These are phyloP conservation scores for Telfairia occidentalis DNA, from an alignment of 331 rosid species.

Conservation along the genomic window DNA sequence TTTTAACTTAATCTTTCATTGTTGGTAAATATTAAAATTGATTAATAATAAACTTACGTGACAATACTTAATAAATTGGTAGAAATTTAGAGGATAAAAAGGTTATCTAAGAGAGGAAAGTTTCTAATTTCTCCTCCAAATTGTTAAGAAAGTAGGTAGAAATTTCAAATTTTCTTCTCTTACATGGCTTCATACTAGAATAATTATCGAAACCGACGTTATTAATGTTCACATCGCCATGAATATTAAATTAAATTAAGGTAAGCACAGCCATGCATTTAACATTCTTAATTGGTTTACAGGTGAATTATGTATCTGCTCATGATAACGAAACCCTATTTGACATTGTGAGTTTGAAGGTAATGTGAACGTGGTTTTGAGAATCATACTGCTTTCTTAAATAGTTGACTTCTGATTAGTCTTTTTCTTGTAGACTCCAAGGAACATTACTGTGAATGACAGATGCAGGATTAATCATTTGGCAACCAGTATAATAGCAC, in stretches of 20 bases:
- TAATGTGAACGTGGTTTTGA: slow-evolving; percentile 20
- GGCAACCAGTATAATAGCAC: slow-evolving; percentile 76
- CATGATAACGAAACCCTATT: slow-evolving; percentile 91
- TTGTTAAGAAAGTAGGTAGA: no score
- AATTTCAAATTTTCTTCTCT: no score
- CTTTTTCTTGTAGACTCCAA: slow-evolving; percentile 44
- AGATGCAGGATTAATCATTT: slow-evolving; percentile 89
- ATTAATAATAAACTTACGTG: no score
- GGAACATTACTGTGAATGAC: slow-evolving; percentile 46
- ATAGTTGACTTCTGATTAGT: slow-evolving; percentile 2
- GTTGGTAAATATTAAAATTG: no score
- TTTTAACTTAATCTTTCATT: no score
- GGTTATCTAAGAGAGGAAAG: no score
- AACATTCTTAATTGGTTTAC: slow-evolving; percentile 24
- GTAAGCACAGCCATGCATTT: slow-evolving; percentile 17
- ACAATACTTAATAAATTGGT: no score
- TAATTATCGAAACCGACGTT: neutral
- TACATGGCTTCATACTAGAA: no score
- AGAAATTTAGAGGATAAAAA: no score
- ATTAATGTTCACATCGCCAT: neutral
- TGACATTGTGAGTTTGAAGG: slow-evolving; percentile 83
- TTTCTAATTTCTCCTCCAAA: no score
- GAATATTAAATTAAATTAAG: neutral
- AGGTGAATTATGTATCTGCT: slow-evolving; percentile 89
- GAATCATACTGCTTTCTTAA: neutral